A percentile compares a stretch with the other conserved stretches of the same genome.
Evolutionary conservation across 1,284 basidiomycete species (phyloP).

Genomic region (Takashimella tepidaria): DNA sequence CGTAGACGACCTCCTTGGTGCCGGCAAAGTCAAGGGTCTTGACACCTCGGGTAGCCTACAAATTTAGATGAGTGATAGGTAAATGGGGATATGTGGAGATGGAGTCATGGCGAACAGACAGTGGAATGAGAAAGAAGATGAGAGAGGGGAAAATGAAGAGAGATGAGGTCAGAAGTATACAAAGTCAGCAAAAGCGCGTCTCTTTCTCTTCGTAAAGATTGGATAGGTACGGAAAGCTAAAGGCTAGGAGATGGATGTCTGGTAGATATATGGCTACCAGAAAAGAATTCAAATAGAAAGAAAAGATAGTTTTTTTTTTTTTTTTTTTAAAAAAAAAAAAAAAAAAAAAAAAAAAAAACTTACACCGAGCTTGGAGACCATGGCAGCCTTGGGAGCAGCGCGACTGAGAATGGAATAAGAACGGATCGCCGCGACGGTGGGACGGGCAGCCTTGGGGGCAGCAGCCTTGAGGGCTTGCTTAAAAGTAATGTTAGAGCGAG

Average conservation of each 20-base stretch:
- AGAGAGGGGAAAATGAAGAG: not conserved
- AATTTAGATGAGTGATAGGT: constrained; percentile 3
- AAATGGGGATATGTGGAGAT: not conserved
- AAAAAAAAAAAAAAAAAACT: constrained; percentile 7
- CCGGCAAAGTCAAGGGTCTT: constrained; percentile 99
- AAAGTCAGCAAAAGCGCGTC: too few relatives aligned
- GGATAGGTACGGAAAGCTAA: not conserved
- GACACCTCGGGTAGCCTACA: constrained; percentile 62
- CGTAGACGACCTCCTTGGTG: constrained; percentile 91
- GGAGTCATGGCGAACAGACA: not conserved
- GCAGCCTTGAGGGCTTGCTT: constrained; percentile 49
- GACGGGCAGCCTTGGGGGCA: constrained; percentile 49
- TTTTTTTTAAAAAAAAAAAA: constrained; percentile 3
- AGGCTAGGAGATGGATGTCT: not conserved
- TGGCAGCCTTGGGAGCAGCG: constrained; percentile 46
- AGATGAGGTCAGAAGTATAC: too few relatives aligned
- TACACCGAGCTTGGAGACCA: constrained; percentile 44
- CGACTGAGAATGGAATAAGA: constrained; percentile 67
- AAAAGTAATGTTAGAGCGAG: constrained; percentile 51
- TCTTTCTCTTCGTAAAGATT: too few relatives aligned
- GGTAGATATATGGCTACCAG: not conserved
- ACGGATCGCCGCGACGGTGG: constrained; percentile 49
- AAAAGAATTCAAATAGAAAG: not conserved
- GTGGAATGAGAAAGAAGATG: not conserved
- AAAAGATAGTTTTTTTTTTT: too few relatives aligned